Conservation (phyloP, 2,329 filamentous ascomycete species). For the Aspergillus intermedius region DNA sequence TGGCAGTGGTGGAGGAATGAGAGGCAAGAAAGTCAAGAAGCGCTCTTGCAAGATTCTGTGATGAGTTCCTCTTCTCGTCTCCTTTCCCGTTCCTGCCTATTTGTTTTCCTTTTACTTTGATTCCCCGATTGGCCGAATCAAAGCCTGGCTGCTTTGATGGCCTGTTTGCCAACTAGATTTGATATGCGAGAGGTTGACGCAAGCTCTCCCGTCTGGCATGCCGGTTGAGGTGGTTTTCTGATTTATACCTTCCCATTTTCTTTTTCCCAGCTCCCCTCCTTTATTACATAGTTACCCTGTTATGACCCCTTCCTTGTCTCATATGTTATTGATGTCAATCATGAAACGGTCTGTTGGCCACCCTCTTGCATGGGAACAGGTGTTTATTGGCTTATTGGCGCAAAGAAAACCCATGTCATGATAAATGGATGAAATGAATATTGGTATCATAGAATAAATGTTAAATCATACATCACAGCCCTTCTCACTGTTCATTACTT, state of each 20-base stretch:
- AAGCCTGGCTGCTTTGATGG: constrained; percentile 33
- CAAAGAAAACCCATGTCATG: constrained; percentile 10
- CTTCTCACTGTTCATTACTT: not conserved
- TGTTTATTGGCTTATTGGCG: constrained; percentile 30
- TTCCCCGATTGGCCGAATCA: constrained; percentile 15
- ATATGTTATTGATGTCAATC: constrained; percentile 22
- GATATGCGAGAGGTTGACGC: constrained; percentile 9
- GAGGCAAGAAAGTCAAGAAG: constrained; percentile 67
- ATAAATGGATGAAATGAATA: not conserved
- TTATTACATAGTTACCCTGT: constrained; percentile 1
- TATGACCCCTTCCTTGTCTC: constrained; percentile 6
- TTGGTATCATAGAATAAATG: not conserved
- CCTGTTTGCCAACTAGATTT: not conserved
- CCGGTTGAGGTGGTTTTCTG: constrained; percentile 16
- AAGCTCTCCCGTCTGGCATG: not conserved
- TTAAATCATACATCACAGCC: not conserved
- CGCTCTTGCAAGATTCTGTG: constrained; percentile 74
- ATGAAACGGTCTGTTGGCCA: constrained; percentile 26
- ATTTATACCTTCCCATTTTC: constrained; percentile 13
- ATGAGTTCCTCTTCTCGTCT: constrained; percentile 22
- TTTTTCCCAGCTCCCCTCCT: constrained; percentile 15
- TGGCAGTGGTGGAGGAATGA: constrained; percentile 16
- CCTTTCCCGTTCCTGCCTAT: constrained; percentile 17
- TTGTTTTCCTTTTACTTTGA: constrained; percentile 7
- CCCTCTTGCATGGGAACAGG: constrained; percentile 31